Evolutionary conservation across 108 stramenopile genomes (phyloP), one percentile per base, ranked within the genome.

Genomic region (Cyclotella baltica): DNA sequence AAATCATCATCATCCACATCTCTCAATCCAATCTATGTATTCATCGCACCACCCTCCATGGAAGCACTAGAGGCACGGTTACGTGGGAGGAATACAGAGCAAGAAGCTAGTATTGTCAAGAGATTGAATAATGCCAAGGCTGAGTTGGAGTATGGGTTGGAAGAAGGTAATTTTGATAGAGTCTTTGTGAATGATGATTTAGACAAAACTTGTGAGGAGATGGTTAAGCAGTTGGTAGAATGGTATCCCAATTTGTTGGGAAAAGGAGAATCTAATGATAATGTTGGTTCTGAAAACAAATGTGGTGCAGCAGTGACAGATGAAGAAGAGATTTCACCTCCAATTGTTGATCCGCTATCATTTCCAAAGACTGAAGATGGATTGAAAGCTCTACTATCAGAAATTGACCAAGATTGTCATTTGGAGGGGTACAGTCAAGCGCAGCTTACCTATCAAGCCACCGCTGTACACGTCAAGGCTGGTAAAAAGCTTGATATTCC

Each of bases 11-110:
- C n/a, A n/a, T n/a, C n/a, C n/a, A 76, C 80, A 52, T 53, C 64
- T 30, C 56, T 90, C 4, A 76, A 84, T 56, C 79, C 86, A 1
- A 59, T 83, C 16, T 93, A 86, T 55, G 59, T 95, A 13, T 99
- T 98, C 77, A 88, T 99, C 62, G 84, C 92, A 16, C 96, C 99
- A 5, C 99, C 99, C 0, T 94, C 93, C 10, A 82, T 98, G 86
- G 98, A 94, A 50, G 85, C 71, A 23, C 77, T 99, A 46, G 97
- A 98, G 73, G 77, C 81, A 35, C 81, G 98, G 4, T 74, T 99
- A 22, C 78, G 96, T 47, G 96, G 87, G 40, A 90, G 97, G 9
- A 95, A 93, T 18, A 98, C 97, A 11, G 98, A 98, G 73, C 91
- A 81, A 4, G 97, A 98, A 56, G 97, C 97, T n/a, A 71, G 85